Percentiles rank a stretch among this genome's conserved stretches.
Conservation (phyloP, 148 eudicot genomes). For the Oxyria digyna region DNA sequence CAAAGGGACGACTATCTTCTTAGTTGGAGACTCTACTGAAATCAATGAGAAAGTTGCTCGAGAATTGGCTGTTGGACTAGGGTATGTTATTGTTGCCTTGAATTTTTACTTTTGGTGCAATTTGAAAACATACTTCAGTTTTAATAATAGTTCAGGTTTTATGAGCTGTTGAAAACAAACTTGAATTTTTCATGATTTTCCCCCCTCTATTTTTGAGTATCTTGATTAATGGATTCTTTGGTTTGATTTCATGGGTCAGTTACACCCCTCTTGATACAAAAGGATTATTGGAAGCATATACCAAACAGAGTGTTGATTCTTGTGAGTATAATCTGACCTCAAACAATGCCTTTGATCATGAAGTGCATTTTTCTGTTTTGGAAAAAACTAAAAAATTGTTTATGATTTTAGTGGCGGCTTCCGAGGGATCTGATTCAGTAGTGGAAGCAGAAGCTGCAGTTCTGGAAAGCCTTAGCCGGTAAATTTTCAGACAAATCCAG, state of each 20-base stretch:
- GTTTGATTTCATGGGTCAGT: conserved; percentile 27
- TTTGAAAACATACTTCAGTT: too few species aligned
- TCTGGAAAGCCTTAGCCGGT: conserved; percentile 88
- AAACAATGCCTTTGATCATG: not conserved
- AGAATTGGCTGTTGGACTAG: conserved; percentile 80
- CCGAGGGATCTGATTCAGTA: conserved; percentile 65
- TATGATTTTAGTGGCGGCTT: conserved; percentile 42
- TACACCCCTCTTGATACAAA: conserved; percentile 76
- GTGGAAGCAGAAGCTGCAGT: conserved; percentile 63
- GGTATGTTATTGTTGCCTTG: conserved; percentile 22
- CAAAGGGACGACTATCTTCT: conserved; percentile 66
- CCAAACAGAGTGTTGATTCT: conserved; percentile 60
- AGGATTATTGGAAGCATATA: conserved; percentile 63
- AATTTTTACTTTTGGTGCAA: not conserved
- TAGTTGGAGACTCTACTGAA: conserved; percentile 82
- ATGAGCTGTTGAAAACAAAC: too few species aligned
- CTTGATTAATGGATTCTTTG: not conserved
- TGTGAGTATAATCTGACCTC: conserved; percentile 37
- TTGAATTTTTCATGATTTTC: too few species aligned
- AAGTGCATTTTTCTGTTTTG: not conserved
- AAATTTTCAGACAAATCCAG: conserved; percentile 9
- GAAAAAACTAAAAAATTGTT: conserved; percentile 14
- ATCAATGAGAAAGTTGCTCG: conserved; percentile 63
- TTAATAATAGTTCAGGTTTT: too few species aligned
- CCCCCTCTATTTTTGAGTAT: not conserved